Conservation (phyloP, 768 basidiomycete genomes). For the Kwoniella sp. region DNA sequence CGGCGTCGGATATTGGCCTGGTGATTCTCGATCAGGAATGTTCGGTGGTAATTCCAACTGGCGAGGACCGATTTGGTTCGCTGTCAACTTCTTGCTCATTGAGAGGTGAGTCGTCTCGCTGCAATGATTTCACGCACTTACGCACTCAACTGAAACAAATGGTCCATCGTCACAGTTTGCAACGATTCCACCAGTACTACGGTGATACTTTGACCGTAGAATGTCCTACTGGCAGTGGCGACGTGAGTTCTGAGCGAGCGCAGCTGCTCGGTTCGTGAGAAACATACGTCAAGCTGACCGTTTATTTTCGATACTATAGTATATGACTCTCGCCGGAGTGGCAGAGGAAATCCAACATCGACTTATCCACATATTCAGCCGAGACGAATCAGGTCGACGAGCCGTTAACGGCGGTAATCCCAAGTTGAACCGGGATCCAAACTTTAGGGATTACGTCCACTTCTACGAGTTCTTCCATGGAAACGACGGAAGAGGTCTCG, state of each 20-base stretch:
- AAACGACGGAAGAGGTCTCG: constrained; percentile 86
- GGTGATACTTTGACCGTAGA: constrained; percentile 89
- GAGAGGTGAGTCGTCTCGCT: constrained; percentile 64
- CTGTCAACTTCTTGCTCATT: constrained; percentile 92
- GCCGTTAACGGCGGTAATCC: constrained; percentile 89
- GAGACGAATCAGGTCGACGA: constrained; percentile 79
- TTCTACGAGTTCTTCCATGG: constrained; percentile 99
- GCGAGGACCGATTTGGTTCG: constrained; percentile 88
- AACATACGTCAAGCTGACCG: neutral
- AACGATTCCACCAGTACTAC: constrained; percentile 92
- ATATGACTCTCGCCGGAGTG: constrained; percentile 89
- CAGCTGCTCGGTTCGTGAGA: too few relatives aligned
- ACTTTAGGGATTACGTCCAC: constrained; percentile 95
- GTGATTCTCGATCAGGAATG: constrained; percentile 92
- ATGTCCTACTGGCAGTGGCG: constrained; percentile 95
- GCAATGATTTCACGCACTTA: too few relatives aligned
- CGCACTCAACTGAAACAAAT: neutral
- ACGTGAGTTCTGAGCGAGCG: constrained; percentile 53
- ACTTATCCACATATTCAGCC: constrained; percentile 97
- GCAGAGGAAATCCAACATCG: constrained; percentile 98
- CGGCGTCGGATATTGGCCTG: constrained; percentile 96
- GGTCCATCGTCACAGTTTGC: constrained; percentile 59
- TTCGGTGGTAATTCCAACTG: constrained; percentile 82
- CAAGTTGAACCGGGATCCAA: constrained; percentile 83
- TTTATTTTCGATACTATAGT: constrained; percentile 45